Conservation (phyloP, 2,329 filamentous ascomycete genomes). For the Aspergillus novofumigatus region DNA sequence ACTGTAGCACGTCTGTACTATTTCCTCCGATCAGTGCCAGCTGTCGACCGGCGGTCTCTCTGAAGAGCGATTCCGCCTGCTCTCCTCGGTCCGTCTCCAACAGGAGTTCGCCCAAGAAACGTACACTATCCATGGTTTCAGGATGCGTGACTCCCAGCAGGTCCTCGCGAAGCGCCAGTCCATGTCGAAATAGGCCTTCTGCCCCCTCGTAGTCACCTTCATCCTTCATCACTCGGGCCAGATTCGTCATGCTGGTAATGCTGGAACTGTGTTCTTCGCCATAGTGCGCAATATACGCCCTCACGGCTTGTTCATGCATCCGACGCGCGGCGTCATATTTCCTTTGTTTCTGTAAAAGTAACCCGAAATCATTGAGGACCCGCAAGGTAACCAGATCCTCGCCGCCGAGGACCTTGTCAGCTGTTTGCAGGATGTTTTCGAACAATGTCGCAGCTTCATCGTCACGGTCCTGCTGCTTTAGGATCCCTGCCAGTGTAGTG, state of each 20-base stretch:
- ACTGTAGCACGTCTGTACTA: not conserved
- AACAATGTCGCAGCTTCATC: not conserved
- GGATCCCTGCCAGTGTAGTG: not conserved
- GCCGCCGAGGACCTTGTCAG: not conserved
- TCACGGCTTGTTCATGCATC: not conserved
- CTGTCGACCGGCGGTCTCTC: not conserved
- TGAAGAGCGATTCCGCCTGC: not conserved
- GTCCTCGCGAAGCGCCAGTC: not conserved
- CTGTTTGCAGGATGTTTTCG: not conserved
- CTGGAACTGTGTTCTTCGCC: not conserved
- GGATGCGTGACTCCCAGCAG: not conserved
- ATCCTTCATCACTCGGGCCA: not conserved
- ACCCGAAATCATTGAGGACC: not conserved
- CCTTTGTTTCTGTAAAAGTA: not conserved
- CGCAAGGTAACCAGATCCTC: not conserved
- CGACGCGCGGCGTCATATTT: not conserved
- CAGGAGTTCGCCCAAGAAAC: not conserved
- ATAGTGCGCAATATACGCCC: not conserved
- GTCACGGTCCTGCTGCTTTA: not conserved
- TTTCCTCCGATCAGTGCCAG: not conserved
- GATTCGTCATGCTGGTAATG: not conserved
- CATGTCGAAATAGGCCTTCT: not conserved
- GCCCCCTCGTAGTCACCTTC: not conserved
- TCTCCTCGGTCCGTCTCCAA: too few species aligned
- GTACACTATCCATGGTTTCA: not conserved